Conservation (phyloP, 371 early-diverging fungal genomes). For the Mortierella sp. region DNA sequence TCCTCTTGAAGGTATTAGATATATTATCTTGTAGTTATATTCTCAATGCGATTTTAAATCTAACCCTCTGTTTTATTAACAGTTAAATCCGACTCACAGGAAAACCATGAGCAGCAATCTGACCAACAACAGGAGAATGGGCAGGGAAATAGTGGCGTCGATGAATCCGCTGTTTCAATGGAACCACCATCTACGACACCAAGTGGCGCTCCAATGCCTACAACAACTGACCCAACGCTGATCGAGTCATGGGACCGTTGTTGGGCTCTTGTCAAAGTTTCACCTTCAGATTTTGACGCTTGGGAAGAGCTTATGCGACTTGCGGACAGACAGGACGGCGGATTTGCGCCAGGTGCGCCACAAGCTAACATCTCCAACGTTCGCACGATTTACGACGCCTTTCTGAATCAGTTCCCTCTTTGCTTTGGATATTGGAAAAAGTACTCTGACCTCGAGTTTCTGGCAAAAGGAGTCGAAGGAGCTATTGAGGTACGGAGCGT, state of each 20-base stretch:
- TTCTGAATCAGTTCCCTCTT: conserved; percentile 75
- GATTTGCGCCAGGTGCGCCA: conserved; percentile 59
- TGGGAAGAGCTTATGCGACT: conserved; percentile 73
- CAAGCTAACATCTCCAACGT: conserved; percentile 57
- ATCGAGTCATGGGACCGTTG: conserved; percentile 62
- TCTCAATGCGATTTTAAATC: no score
- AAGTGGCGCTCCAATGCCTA: conserved; percentile 50
- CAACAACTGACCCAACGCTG: conserved; percentile 41
- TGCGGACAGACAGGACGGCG: conserved; percentile 66
- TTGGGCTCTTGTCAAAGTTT: conserved; percentile 63
- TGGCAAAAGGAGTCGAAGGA: conserved; percentile 64
- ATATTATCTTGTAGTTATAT: neutral
- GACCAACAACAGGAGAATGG: conserved; percentile 8
- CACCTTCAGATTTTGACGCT: conserved; percentile 69
- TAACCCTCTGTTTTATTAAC: no score
- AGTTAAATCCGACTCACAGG: conserved; percentile 1
- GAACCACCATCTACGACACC: conserved; percentile 45
- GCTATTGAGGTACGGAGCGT: conserved; percentile 63
- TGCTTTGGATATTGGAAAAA: conserved; percentile 86
- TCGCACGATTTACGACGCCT: conserved; percentile 69
- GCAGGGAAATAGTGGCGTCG: neutral
- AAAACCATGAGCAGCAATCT: conserved; percentile 5
- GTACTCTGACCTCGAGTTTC: conserved; percentile 71
- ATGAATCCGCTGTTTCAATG: conserved; percentile 1
- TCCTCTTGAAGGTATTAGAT: neutral